Conservation (phyloP, 1,284 basidiomycete species). For the Rhodofomes roseus region DNA sequence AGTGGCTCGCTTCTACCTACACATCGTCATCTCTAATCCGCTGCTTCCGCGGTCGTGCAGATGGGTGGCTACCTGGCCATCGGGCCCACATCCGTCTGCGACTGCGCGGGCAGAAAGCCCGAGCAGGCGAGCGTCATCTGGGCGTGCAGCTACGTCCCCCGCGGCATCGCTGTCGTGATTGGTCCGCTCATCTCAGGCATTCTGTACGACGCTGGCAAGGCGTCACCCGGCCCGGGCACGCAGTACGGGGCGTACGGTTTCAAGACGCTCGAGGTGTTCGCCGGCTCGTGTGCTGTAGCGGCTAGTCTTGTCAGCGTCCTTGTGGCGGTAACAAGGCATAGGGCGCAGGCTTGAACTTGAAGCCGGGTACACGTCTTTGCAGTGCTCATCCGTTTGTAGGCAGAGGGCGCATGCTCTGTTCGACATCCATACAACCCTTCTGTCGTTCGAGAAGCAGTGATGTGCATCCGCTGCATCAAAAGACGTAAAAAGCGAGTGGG, state of each 20-base stretch:
- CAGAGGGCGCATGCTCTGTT: no score
- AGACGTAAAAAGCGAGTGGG: background rate
- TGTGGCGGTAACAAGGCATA: conserved; percentile 12
- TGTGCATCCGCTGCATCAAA: background rate
- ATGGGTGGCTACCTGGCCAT: conserved; percentile 25
- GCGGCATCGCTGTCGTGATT: conserved; percentile 22
- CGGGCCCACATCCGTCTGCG: conserved; percentile 21
- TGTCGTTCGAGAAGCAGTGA: no score
- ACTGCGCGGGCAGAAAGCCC: conserved; percentile 20
- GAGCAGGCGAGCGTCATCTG: conserved; percentile 24
- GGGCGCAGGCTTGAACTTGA: background rate
- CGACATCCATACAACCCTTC: no score
- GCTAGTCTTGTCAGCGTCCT: conserved; percentile 18
- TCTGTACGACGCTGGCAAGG: conserved; percentile 18
- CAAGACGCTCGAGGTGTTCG: conserved; percentile 25
- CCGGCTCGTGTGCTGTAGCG: conserved; percentile 21
- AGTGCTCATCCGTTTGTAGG: no score
- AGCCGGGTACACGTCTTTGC: no score
- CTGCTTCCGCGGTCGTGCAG: no score
- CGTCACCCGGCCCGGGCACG: background rate
- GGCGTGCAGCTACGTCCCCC: conserved; percentile 19
- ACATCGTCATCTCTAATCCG: no score
- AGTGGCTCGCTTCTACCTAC: conserved; percentile 3
- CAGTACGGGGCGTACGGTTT: conserved; percentile 20
- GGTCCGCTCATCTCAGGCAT: conserved; percentile 23